Evolutionary conservation across 2,329 filamentous ascomycete species (phyloP), one percentile per base, ranked within the genome.

Genomic region (Penicillium hordei): DNA sequence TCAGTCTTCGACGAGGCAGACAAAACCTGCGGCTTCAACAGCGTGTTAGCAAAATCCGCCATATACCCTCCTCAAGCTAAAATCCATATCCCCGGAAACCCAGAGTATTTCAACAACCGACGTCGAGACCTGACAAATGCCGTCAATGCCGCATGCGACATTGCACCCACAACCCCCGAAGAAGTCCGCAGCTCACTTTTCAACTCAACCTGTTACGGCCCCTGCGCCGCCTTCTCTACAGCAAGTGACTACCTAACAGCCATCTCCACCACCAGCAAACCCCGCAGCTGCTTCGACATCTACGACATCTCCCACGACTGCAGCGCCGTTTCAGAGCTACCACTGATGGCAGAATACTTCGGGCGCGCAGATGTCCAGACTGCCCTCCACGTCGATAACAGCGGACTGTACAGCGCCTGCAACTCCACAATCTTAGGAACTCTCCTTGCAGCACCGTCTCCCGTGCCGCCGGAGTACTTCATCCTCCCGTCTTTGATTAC

Each of bases 221-320:
- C 69, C 39, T 77, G 75, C 52, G 73, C 73, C 12, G 72, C 69
- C 25, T 74, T 68, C 57, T 68, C 70, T 25, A 75, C 73, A 23
- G 72, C 71, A 38, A 59, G 66, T 33, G 66, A 73, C 48, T 73
- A 73, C 52, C 38, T 75, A 34, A 53, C 54, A 29, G 60, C 68
- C 7, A 55, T 52, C 6, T 62, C 63, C 13, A 44, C 49, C 23
- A 48, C 54, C 7, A 57, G 59, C 3, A 23, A 55, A 63, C 19
- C 45, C 51, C 29, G 42, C 10, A 39, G 53, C 5, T 75, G 72
- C 52, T 75, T 70, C 60, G 70, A 70, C 39, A 44, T 72, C 38
- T 75, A 76, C 48, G 72, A 75, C 33, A 71, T 75, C 46, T 62
- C 58, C 13, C 67, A 72, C 23, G 60, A 69, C 52, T 76, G 74